Evolutionary conservation across 1,139 yeast genomes (phyloP).

Genomic region (Nakaseomyces bracarensis): DNA sequence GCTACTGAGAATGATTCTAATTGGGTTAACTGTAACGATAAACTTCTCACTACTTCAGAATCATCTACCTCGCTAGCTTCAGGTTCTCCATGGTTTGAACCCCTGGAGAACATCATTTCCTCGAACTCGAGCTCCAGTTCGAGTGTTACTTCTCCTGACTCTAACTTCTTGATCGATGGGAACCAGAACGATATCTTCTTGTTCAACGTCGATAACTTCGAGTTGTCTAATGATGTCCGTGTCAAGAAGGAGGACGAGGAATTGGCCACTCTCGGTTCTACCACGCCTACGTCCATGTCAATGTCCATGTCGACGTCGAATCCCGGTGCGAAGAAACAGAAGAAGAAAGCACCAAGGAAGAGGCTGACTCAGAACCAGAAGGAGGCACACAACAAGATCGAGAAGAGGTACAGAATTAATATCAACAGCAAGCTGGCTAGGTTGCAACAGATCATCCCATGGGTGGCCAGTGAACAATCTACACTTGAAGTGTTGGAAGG

Average conservation of each 20-base stretch:
- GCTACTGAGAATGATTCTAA: conserved; percentile 5
- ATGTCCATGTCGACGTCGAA: too few relatives aligned
- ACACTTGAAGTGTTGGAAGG: conserved; percentile 45
- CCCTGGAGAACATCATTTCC: conserved; percentile 23
- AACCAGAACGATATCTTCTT: conserved; percentile 5
- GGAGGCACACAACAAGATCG: conserved; percentile 64
- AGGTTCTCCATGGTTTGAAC: conserved; percentile 25
- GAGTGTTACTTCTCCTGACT: conserved; percentile 24
- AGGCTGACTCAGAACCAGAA: conserved; percentile 54
- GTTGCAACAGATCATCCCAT: conserved; percentile 52
- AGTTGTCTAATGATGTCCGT: background rate
- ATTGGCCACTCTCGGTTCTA: background rate
- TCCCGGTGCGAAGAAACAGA: conserved; percentile 10
- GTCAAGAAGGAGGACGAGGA: conserved; percentile 3
- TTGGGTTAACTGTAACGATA: conserved; percentile 6
- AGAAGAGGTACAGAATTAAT: conserved; percentile 59
- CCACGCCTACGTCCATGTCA: too few relatives aligned
- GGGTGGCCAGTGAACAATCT: conserved; percentile 49
- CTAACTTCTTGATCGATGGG: conserved; percentile 6
- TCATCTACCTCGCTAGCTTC: conserved; percentile 8
- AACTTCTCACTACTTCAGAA: conserved; percentile 3
- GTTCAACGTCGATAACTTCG: background rate
- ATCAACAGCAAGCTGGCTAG: conserved; percentile 64
- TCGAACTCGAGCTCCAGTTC: conserved; percentile 24
- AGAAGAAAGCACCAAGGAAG: conserved; percentile 48